A percentile compares a stretch with the other conserved stretches of the same genome.
Evolutionary conservation across 305 asterid genomes (phyloP).

Genomic region (Solanum hybrid): DNA sequence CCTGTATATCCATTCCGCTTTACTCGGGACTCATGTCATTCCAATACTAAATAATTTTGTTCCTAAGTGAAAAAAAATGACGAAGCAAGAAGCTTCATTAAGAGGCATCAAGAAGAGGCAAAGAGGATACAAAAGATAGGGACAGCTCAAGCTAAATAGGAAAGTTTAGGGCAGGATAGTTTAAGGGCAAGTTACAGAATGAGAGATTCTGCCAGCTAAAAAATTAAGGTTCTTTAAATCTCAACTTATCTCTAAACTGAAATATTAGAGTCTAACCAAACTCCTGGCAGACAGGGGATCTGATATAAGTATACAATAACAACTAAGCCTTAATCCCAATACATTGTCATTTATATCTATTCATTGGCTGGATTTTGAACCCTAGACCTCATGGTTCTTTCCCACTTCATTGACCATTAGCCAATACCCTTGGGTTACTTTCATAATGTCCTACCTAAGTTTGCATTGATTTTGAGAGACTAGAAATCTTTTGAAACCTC

Average conservation of each 20-base stretch:
- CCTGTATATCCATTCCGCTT: background rate
- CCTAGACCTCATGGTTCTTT: background rate
- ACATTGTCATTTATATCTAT: background rate
- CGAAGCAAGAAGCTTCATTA: background rate
- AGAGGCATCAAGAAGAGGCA: background rate
- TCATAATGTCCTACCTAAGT: background rate
- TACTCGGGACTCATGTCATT: background rate
- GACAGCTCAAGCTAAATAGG: background rate
- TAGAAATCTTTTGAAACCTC: background rate
- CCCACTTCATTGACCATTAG: background rate
- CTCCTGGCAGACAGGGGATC: background rate
- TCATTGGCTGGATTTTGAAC: background rate
- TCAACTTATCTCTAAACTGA: background rate
- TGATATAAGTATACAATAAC: background rate
- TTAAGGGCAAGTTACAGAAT: background rate
- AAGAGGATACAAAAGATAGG: background rate
- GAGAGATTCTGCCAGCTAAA: background rate
- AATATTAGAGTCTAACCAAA: background rate
- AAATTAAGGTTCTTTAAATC: background rate
- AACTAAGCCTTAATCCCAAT: background rate
- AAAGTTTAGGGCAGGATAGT: background rate
- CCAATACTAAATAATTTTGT: background rate
- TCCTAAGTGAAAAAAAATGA: background rate
- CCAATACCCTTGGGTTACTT: background rate
- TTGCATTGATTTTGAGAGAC: background rate